Conservation (phyloP, 305 asterid species). For the Galium porrigens region DNA sequence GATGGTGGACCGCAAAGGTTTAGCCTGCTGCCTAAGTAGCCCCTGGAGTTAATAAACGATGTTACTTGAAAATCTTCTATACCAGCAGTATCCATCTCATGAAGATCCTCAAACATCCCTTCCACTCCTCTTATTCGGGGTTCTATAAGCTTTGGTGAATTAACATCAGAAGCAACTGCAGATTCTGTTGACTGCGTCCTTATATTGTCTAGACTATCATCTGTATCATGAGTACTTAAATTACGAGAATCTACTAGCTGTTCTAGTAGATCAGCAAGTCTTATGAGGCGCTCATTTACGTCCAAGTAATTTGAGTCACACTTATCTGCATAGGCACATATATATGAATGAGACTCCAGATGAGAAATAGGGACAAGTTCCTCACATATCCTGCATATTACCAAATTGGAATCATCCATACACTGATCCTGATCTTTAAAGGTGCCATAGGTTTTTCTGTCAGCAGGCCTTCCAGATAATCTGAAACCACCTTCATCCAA, state of each 20-base stretch:
- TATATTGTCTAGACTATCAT: conserved; percentile 43
- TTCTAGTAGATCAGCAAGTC: conserved; percentile 69
- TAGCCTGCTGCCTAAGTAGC: conserved; percentile 53
- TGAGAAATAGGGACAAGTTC: conserved; percentile 61
- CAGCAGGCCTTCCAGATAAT: conserved; percentile 29
- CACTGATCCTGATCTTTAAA: conserved; percentile 35
- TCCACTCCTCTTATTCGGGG: conserved; percentile 69
- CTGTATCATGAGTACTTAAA: conserved; percentile 35
- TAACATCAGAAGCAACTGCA: conserved; percentile 33
- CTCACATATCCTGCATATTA: conserved; percentile 89
- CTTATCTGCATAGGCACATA: conserved; percentile 89
- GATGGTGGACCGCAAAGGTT: conserved; percentile 74
- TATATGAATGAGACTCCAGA: conserved; percentile 83
- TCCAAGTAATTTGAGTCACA: conserved; percentile 54
- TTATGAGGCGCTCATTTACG: conserved; percentile 66
- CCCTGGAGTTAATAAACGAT: conserved; percentile 46
- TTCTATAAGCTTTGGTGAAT: conserved; percentile 60
- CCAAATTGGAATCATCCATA: conserved; percentile 47
- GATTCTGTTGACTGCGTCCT: conserved; percentile 33
- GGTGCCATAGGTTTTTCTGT: conserved; percentile 5
- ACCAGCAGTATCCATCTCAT: conserved; percentile 94
- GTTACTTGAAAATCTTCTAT: conserved; percentile 66
- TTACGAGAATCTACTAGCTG: conserved; percentile 56
- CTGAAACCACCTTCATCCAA: conserved; percentile 24
- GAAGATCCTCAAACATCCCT: conserved; percentile 90